phyloP scores from a whole-genome alignment of 148 eudicot genomes.

The Rhododendron simsii region DNA sequence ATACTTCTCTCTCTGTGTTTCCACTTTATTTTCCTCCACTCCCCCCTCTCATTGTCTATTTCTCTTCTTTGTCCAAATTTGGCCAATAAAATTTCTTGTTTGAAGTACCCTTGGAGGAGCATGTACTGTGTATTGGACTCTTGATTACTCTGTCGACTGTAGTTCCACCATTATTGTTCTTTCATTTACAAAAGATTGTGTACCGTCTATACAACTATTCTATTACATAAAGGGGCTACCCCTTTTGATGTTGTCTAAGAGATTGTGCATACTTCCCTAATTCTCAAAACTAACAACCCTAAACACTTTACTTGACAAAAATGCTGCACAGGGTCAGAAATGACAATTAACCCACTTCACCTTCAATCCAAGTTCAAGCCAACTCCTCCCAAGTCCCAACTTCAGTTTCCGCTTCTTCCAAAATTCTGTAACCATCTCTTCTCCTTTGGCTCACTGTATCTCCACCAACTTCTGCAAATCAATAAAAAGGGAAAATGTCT shows the following conservation, averaged over 20 bases:
- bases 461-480: not conserved
- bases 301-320: not conserved
- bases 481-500: not conserved
- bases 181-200: not conserved
- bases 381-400: no score
- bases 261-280: no score
- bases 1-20: not conserved
- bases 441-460: not conserved
- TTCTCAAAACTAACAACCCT: no score
- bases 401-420: not conserved
- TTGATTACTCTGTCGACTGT: not conserved
- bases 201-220: not conserved
- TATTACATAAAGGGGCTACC: not conserved
- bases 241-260: not conserved
- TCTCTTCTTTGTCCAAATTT: not conserved
- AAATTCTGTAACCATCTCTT: not conserved
- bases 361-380: not conserved
- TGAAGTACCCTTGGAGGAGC: not conserved
- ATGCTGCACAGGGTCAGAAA: not conserved
- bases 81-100: not conserved
- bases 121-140: not conserved
- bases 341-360: not conserved
- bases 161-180: not conserved
- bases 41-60: not conserved
- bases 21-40: not conserved